Conservation (phyloP, 2,329 filamentous ascomycete genomes). For the Myriosclerotinia curreyana region DNA sequence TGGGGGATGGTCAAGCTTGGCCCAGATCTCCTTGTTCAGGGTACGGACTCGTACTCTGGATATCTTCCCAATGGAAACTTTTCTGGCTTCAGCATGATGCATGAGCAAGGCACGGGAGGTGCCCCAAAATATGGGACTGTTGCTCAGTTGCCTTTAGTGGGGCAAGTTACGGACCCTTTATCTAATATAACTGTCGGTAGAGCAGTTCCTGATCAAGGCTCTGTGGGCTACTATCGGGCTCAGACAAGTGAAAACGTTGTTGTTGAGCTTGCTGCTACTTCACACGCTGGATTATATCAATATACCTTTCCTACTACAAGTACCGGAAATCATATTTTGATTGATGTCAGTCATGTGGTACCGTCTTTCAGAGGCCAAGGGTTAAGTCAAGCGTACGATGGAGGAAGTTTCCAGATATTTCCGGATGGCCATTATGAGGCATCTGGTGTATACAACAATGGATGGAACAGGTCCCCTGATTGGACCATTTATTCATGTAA, state of each 20-base stretch:
- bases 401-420: conserved; percentile 55
- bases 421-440: conserved; percentile 24
- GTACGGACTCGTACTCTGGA: conserved; percentile 52
- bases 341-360: conserved; percentile 50
- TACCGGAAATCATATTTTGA: conserved; percentile 28
- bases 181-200: conserved; percentile 55
- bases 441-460: conserved; percentile 47
- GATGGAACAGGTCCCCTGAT: conserved; percentile 61
- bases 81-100: conserved; percentile 61
- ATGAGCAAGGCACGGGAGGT: conserved; percentile 65
- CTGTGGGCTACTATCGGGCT: conserved; percentile 61
- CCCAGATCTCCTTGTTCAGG: conserved; percentile 43
- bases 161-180: conserved; percentile 52
- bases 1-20: conserved; percentile 48
- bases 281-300: conserved; percentile 57
- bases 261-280: conserved; percentile 55
- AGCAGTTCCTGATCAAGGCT: conserved; percentile 49
- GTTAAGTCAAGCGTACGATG: conserved; percentile 59
- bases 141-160: conserved; percentile 55
- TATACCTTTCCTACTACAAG: conserved; percentile 53
- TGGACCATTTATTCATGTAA: conserved; percentile 63
- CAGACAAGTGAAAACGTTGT: conserved; percentile 53
- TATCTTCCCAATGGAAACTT: conserved; percentile 52
- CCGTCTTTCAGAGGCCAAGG: conserved; percentile 59
- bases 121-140: conserved; percentile 68